Evolutionary conservation across 768 basidiomycete genomes (phyloP).

Genomic region (Gymnopilus junonius): DNA sequence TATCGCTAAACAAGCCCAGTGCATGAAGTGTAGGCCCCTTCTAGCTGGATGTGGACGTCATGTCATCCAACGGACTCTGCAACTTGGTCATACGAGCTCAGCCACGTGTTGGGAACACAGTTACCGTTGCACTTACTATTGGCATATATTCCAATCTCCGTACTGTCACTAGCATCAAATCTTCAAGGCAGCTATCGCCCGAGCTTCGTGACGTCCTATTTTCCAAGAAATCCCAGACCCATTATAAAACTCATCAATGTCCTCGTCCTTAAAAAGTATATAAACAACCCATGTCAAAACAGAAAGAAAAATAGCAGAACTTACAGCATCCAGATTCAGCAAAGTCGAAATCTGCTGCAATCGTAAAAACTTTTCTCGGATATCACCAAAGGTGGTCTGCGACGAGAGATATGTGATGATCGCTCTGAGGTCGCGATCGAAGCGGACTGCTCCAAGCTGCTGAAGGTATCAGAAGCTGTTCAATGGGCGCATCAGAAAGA

Average conservation of each 20-base stretch:
- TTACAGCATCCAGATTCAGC: constrained; percentile 82
- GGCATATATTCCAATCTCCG: not conserved
- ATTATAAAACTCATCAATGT: constrained; percentile 93
- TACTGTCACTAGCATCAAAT: constrained; percentile 28
- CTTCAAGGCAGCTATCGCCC: constrained; percentile 66
- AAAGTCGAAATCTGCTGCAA: constrained; percentile 93
- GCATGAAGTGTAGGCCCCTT: too few relatives aligned
- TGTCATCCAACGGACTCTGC: too few relatives aligned
- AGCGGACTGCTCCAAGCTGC: constrained; percentile 93
- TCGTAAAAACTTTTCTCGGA: constrained; percentile 89
- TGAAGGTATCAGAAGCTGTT: not conserved
- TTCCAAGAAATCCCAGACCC: constrained; percentile 93
- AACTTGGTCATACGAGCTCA: too few relatives aligned
- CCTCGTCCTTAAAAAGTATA: constrained; percentile 67
- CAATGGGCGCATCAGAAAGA: not conserved
- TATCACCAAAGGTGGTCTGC: constrained; percentile 89
- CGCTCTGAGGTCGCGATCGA: constrained; percentile 89
- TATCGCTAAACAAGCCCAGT: too few relatives aligned
- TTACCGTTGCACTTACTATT: not conserved
- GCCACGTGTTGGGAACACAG: too few relatives aligned
- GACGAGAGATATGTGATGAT: constrained; percentile 83
- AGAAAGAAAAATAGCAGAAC: constrained; percentile 32
- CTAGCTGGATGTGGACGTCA: too few relatives aligned
- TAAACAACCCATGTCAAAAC: not conserved
- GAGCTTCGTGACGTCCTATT: constrained; percentile 77